A percentile compares a stretch with the other conserved stretches of the same genome.
Conservation (phyloP, 2,329 filamentous ascomycete genomes). For the Aureobasidium sp. region DNA sequence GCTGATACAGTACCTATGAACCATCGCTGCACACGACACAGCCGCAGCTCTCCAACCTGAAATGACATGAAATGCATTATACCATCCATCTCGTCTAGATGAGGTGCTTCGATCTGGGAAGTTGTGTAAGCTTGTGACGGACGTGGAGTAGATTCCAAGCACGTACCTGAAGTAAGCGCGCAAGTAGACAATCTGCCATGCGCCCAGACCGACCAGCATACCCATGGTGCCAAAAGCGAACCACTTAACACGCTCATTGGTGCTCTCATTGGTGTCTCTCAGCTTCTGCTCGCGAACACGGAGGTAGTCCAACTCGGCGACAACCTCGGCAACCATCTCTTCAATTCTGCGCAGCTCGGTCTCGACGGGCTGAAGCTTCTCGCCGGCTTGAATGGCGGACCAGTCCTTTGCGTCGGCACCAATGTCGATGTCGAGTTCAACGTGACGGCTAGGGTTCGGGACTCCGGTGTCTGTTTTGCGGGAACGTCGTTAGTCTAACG, state of each 20-base stretch:
- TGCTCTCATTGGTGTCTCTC: conserved; percentile 98
- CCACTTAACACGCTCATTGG: conserved; percentile 97
- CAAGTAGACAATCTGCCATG: conserved; percentile 96
- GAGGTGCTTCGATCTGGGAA: conserved; percentile 39
- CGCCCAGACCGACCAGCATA: conserved; percentile 79
- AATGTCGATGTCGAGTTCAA: conserved; percentile 93
- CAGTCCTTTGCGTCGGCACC: conserved; percentile 97
- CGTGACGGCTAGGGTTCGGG: conserved; percentile 52
- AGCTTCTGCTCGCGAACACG: conserved; percentile 84
- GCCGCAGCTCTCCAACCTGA: background rate
- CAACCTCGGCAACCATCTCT: conserved; percentile 81
- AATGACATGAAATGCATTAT: conserved; percentile 10
- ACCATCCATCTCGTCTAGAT: conserved; percentile 28
- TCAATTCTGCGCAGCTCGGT: conserved; percentile 88
- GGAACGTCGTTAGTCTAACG: background rate
- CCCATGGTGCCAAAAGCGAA: conserved; percentile 92
- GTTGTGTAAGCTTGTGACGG: background rate
- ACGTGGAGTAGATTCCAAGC: background rate
- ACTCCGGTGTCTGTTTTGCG: conserved; percentile 25
- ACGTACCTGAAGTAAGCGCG: conserved; percentile 85
- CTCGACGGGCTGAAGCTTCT: conserved; percentile 97
- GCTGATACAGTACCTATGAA: conserved; percentile 12
- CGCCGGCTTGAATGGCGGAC: conserved; percentile 88
- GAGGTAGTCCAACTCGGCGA: conserved; percentile 93
- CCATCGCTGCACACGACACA: background rate